Percentiles rank a stretch among this genome's conserved stretches.
phyloP scores from a whole-genome alignment of 139 green algal species.

The Haematococcus lacustris region DNA sequence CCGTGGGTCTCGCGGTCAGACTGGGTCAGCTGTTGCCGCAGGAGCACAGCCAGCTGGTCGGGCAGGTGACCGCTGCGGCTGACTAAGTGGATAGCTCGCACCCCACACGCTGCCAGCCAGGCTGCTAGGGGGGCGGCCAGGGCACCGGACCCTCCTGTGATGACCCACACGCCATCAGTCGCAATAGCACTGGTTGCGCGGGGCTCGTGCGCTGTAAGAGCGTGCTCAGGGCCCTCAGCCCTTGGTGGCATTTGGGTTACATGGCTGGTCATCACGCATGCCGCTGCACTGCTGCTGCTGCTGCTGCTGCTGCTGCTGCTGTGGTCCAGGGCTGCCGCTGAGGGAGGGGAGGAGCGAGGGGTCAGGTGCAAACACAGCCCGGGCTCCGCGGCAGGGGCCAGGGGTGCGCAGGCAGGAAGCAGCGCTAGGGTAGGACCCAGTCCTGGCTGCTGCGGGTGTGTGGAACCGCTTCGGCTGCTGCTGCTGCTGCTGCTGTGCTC shows the following conservation, averaged over 20 bases:
- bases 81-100: conserved; percentile 25
- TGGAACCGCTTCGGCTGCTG: no score
- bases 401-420: no score
- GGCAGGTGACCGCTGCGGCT: conserved; percentile 17
- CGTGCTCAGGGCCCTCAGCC: not conserved
- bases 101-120: conserved; percentile 17
- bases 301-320: no score
- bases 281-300: not conserved
- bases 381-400: no score
- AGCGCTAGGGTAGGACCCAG: no score
- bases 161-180: conserved; percentile 27
- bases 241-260: not conserved
- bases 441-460: no score
- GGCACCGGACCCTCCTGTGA: conserved; percentile 29
- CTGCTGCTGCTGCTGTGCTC: no score
- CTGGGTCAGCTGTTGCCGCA: not conserved
- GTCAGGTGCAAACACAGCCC: no score
- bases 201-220: not conserved
- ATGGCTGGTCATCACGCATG: not conserved
- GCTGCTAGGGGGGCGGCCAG: conserved; percentile 17
- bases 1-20: not conserved
- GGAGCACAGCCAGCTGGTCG: not conserved
- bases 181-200: no score
- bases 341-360: no score
- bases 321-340: not conserved